phyloP scores from a whole-genome alignment of 1,284 basidiomycete genomes.

The Exobasidium rhododendri region DNA sequence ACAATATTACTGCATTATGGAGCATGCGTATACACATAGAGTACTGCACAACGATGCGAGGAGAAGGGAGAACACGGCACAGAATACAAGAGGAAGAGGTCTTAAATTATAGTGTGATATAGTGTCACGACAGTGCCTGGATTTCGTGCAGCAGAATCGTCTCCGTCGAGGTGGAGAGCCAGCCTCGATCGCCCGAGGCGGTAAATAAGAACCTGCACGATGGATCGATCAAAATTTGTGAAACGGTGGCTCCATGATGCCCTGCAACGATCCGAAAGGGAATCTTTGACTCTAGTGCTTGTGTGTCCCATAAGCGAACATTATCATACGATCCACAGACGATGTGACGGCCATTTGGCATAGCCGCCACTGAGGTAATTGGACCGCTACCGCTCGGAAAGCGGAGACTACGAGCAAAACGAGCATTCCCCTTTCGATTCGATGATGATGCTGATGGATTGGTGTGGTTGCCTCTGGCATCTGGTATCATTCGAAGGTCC shows the following conservation, averaged over 20 bases:
- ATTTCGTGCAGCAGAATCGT: constrained; percentile 49
- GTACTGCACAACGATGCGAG: background rate
- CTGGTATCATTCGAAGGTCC: constrained; percentile 64
- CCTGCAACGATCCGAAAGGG: constrained; percentile 91
- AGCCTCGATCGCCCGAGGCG: constrained; percentile 89
- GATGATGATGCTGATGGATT: too few relatives aligned
- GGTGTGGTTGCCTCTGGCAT: background rate
- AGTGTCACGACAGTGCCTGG: background rate
- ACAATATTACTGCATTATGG: too few relatives aligned
- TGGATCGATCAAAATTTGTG: constrained; percentile 82
- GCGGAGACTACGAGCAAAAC: constrained; percentile 72
- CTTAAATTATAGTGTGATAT: too few relatives aligned
- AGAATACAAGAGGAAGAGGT: too few relatives aligned
- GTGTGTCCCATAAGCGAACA: constrained; percentile 86
- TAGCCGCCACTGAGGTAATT: constrained; percentile 81
- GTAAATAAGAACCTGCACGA: constrained; percentile 80
- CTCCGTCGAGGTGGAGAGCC: constrained; percentile 60
- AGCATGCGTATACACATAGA: too few relatives aligned
- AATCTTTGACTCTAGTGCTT: constrained; percentile 63
- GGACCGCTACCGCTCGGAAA: constrained; percentile 87
- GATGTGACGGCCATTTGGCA: constrained; percentile 85
- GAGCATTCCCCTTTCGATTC: constrained; percentile 61
- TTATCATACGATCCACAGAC: constrained; percentile 91
- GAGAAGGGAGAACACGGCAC: constrained; percentile 4
- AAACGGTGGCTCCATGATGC: constrained; percentile 89